Conservation (phyloP, 345 rosid genomes). For the Rhizophora apiculata region DNA sequence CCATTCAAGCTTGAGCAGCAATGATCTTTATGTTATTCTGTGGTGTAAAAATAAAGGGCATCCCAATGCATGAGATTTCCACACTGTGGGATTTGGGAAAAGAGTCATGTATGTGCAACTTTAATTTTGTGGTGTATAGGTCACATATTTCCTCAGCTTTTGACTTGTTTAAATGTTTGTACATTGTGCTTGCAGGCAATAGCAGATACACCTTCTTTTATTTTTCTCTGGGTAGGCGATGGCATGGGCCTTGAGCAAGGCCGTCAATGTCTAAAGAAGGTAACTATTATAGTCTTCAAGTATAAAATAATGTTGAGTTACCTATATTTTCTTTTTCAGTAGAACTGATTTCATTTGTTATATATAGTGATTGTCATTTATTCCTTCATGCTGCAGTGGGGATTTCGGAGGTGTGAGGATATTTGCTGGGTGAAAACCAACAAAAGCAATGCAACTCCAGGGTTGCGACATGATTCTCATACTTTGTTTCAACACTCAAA, state of each 20-base stretch:
- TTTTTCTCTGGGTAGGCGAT: constrained; percentile 99
- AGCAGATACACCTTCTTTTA: constrained; percentile 96
- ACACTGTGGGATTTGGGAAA: no score
- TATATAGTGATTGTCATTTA: neutral
- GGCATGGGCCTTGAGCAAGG: constrained; percentile 98
- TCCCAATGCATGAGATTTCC: no score
- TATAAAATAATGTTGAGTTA: constrained; percentile 2
- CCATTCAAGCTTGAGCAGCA: constrained; percentile 1
- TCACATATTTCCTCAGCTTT: neutral
- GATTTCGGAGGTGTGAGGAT: constrained; percentile 96
- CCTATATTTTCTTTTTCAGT: neutral
- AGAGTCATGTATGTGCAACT: no score
- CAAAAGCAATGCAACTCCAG: constrained; percentile 87
- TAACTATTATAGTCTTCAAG: constrained; percentile 16
- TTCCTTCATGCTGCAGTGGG: constrained; percentile 58
- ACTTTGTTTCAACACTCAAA: constrained; percentile 97
- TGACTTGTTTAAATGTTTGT: neutral
- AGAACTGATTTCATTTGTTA: neutral
- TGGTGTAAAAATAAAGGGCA: no score
- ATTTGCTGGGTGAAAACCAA: constrained; percentile 99
- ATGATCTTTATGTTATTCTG: neutral
- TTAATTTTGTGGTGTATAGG: neutral
- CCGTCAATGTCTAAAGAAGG: constrained; percentile 96
- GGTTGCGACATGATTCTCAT: constrained; percentile 89
- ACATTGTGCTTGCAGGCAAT: constrained; percentile 55